Conservation (phyloP, 768 basidiomycete genomes). For the Trametes elegans region DNA sequence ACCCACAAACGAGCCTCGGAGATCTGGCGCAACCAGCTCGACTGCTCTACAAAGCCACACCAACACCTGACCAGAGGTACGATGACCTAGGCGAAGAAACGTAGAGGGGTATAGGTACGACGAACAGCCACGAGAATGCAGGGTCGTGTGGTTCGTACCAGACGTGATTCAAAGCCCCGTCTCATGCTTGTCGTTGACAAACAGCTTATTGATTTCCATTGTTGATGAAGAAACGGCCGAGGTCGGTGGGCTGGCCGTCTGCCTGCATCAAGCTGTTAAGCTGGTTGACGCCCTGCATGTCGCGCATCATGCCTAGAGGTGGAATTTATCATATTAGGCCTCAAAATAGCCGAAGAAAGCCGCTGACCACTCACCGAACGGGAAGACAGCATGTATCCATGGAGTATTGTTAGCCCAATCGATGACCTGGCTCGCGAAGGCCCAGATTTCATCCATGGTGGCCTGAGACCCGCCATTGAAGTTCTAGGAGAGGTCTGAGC, state of each 20-base stretch:
- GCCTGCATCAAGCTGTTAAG: constrained; percentile 50
- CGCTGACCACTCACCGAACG: constrained; percentile 59
- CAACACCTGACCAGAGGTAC: constrained; percentile 22
- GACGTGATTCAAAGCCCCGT: background rate
- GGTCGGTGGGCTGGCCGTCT: constrained; percentile 46
- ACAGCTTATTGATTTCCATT: constrained; percentile 8
- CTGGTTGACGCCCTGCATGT: constrained; percentile 55
- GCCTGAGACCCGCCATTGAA: constrained; percentile 48
- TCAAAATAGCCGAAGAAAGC: too few species aligned
- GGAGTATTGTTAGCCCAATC: constrained; percentile 37
- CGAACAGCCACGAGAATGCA: background rate
- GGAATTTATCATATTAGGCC: background rate
- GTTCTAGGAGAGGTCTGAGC: constrained; percentile 37
- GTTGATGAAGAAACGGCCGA: constrained; percentile 52
- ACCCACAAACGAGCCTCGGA: constrained; percentile 12
- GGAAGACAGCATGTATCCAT: constrained; percentile 45
- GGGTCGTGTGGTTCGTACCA: background rate
- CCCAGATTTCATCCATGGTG: constrained; percentile 37
- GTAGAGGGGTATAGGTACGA: constrained; percentile 18
- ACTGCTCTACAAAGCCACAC: constrained; percentile 5
- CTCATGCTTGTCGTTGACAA: background rate
- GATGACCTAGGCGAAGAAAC: constrained; percentile 8
- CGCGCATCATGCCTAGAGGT: constrained; percentile 49
- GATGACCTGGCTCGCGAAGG: constrained; percentile 56
- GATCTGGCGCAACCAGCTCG: constrained; percentile 11